Percentiles rank a stretch among this genome's conserved stretches.
Evolutionary conservation across 129 eudicot genomes (phyloP).

Genomic region (Silybum marianum): DNA sequence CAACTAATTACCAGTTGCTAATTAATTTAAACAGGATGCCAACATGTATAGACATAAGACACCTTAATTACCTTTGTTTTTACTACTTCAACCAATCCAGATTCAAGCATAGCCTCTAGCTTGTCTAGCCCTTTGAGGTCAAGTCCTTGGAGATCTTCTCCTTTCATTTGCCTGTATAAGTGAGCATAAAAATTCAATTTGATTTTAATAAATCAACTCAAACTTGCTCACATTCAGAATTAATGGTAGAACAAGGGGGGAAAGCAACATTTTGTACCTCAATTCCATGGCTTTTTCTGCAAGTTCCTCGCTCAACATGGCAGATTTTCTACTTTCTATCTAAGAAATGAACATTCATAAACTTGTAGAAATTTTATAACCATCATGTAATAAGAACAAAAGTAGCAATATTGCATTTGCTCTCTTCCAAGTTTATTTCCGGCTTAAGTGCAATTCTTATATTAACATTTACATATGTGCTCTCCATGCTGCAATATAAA

Average conservation of each 20-base stretch:
- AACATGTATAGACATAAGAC: background rate
- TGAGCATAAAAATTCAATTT: background rate
- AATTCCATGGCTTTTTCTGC: constrained; percentile 29
- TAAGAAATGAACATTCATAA: constrained; percentile 23
- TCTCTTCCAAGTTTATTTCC: constrained; percentile 4
- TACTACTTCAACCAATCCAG: constrained; percentile 36
- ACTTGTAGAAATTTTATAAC: background rate
- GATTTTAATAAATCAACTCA: background rate
- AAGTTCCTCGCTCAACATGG: constrained; percentile 34
- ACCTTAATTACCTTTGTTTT: constrained; percentile 29
- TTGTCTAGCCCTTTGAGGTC: constrained; percentile 28
- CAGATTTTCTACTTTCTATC: constrained; percentile 17
- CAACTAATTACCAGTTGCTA: background rate
- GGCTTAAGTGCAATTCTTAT: background rate
- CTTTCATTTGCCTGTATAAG: constrained; percentile 35
- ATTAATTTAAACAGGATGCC: constrained; percentile 16
- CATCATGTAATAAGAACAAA: constrained; percentile 7
- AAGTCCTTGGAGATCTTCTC: constrained; percentile 41
- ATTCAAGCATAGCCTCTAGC: constrained; percentile 32
- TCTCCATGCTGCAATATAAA: background rate
- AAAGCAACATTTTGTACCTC: constrained; percentile 18
- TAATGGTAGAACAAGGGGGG: constrained; percentile 2
- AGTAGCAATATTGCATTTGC: background rate
- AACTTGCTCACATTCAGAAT: background rate
- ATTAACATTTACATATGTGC: background rate